Evolutionary conservation across 371 early-diverging fungal species (phyloP).

Genomic region (Mucor circinelloides): DNA sequence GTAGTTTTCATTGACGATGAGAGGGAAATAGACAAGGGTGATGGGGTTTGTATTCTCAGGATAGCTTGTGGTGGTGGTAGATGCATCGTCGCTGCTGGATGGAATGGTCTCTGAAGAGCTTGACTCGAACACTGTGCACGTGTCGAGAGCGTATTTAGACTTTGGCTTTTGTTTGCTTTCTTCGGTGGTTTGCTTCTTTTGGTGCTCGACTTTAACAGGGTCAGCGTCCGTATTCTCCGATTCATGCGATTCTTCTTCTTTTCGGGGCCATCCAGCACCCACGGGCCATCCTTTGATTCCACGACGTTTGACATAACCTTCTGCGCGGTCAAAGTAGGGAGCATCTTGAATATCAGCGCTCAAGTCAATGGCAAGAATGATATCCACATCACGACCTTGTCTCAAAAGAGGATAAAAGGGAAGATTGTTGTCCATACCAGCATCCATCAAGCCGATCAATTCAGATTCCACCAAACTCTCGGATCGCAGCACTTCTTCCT

Average conservation of each 20-base stretch:
- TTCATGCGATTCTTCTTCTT: conserved; percentile 27
- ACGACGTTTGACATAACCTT: conserved; percentile 50
- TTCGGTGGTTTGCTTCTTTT: conserved; percentile 13
- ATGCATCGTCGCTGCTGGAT: neutral
- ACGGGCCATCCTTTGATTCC: conserved; percentile 55
- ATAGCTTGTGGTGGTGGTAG: conserved; percentile 12
- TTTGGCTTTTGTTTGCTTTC: neutral
- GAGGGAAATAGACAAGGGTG: conserved; percentile 63
- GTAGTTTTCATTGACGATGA: conserved; percentile 56
- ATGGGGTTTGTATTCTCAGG: conserved; percentile 43
- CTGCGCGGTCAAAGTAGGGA: conserved; percentile 67
- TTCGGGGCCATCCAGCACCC: conserved; percentile 38
- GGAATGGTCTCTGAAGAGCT: conserved; percentile 26
- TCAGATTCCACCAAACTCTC: conserved; percentile 28
- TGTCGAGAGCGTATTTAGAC: conserved; percentile 30
- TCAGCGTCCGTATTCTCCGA: conserved; percentile 18
- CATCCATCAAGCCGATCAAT: conserved; percentile 66
- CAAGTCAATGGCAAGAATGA: conserved; percentile 67
- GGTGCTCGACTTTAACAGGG: conserved; percentile 29
- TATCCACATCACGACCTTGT: conserved; percentile 65
- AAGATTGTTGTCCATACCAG: conserved; percentile 76
- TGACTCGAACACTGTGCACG: conserved; percentile 49
- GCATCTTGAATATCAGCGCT: conserved; percentile 68
- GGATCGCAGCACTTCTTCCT: conserved; percentile 20
- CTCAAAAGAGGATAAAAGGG: conserved; percentile 72